Conservation (phyloP, 768 basidiomycete genomes). For the Porpolomopsis calyptriformis region DNA sequence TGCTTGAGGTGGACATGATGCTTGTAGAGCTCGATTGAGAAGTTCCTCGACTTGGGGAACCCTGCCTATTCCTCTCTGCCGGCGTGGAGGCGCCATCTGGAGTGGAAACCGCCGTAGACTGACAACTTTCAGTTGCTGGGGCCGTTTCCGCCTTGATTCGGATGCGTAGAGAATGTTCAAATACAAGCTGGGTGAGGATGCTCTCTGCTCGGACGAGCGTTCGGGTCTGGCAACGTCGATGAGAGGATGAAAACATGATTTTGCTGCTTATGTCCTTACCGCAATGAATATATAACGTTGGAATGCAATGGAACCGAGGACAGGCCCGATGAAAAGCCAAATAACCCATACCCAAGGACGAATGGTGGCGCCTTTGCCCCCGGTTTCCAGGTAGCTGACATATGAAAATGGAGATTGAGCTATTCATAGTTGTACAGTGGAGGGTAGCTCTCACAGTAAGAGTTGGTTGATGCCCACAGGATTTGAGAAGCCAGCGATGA, state of each 20-base stretch:
- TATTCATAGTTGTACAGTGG: neutral
- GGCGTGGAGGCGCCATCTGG: neutral
- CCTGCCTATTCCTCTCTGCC: neutral
- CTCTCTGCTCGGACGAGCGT: slow-evolving; percentile 36
- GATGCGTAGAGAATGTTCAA: slow-evolving; percentile 45
- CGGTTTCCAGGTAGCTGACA: slow-evolving; percentile 34
- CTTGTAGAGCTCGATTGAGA: neutral
- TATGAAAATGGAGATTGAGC: neutral
- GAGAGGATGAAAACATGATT: neutral
- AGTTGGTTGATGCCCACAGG: slow-evolving; percentile 13
- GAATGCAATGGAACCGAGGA: slow-evolving; percentile 24
- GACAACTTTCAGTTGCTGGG: neutral
- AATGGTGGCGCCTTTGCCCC: slow-evolving; percentile 28
- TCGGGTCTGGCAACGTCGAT: neutral
- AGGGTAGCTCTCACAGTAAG: no score
- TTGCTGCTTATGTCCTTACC: slow-evolving; percentile 33
- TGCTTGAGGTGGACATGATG: no score
- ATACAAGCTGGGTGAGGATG: slow-evolving; percentile 31
- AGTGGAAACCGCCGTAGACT: neutral
- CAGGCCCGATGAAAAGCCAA: slow-evolving; percentile 29
- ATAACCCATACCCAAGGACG: slow-evolving; percentile 47
- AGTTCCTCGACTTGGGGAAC: neutral
- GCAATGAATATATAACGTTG: slow-evolving; percentile 33
- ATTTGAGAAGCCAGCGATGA: slow-evolving; percentile 7
- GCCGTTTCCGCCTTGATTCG: slow-evolving; percentile 44